Base-by-base conservation (phyloP, 139 green algal species). In the Coelastrella sp. region DNA sequence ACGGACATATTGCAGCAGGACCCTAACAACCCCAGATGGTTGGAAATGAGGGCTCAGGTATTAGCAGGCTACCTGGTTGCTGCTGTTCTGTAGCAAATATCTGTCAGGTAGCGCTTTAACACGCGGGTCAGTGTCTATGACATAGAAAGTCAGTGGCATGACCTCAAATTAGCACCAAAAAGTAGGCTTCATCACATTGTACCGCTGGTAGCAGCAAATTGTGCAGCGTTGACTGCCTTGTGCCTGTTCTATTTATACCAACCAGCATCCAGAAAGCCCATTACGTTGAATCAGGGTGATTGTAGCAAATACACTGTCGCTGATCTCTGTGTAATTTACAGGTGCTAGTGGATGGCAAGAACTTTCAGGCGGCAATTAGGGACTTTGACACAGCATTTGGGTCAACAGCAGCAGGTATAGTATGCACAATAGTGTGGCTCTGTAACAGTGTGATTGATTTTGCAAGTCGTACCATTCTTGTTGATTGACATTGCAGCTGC, bases 291-390 rank as follows among this genome's bases (percentile, higher is more conserved):
- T 47, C 32, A 47, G 32, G 32, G 32, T 47, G 32, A 47, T 47
- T 47, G 32, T 47, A 47, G 32, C 61, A 71, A 71, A 71, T 22
- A 73, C 20, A 76, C 22, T 56, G 4, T 10, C 60, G 10, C 75
- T n/a, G 7, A 76, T 5, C 11, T 58, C 20, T 77, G 6, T 76
- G 17, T 20, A 17, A 11, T 61, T 65, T 73, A 23, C 94, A 97
- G 95, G 94, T 94, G 13, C 91, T 97, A 59, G 95, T 98, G 19
- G 97, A 99, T 87, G 90, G 91, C 54, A 98, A 99, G 92, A 90
- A 96, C 68, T 99, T 99, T 80, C 4, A 86, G 0, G 92, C 90
- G 6, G 97, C 97, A 0, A 17, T 98, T 0, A 32, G 11, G 1
- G 97, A 98, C 88, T 98, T 96, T 73, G 87, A 97, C 57, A 23